Evolutionary conservation across 1,139 yeast genomes (phyloP), one percentile per base, ranked within the genome.

Genomic region (Yamadazyma oceani): DNA sequence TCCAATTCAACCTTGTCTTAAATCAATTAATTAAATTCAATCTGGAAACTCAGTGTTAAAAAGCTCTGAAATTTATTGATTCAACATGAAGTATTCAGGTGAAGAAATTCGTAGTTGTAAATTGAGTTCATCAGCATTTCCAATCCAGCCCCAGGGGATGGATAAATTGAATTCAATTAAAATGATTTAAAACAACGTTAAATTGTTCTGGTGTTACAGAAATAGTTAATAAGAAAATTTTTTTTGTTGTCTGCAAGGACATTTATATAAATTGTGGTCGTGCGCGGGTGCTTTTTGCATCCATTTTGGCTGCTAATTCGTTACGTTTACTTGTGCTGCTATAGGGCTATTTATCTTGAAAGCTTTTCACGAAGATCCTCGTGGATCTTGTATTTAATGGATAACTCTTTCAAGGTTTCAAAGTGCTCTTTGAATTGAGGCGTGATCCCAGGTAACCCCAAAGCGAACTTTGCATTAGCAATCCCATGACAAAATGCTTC

Each of bases 71-170:
- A 71, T 65, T 65, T 65, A 19, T 72, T 58, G 60, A 36, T 53
- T 75, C 80, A 69, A 73, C 81, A 75, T 64, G 72, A 65, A 53
- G 50, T 6, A 46, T 73, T 78, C 83, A 75, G 83, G 67, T 75
- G 83, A 78, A 78, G 83, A 78, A 78, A 78, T 78, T 78, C 83
- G 71, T 68, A 62, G 71, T 64, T 54, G 58, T 57, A 25, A 36
- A 36, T 55, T 56, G 56, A 55, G 56, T 60, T 54, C 57, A 66
- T 68, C 74, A 68, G 66, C 71, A 62, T 58, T 44, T 29, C 30
- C 30, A 26, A 26, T 13, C 17, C 5, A 14, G n/a, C 28, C 28
- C 8, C 21, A 19, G 8, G 21, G 8, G 8, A 19, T 8, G 21
- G 8, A 19, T 19, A 8, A 19, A 14, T 26, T 26, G 30, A 27